Conservation (phyloP, 495 filamentous ascomycete genomes). For the Letharia lupina region DNA sequence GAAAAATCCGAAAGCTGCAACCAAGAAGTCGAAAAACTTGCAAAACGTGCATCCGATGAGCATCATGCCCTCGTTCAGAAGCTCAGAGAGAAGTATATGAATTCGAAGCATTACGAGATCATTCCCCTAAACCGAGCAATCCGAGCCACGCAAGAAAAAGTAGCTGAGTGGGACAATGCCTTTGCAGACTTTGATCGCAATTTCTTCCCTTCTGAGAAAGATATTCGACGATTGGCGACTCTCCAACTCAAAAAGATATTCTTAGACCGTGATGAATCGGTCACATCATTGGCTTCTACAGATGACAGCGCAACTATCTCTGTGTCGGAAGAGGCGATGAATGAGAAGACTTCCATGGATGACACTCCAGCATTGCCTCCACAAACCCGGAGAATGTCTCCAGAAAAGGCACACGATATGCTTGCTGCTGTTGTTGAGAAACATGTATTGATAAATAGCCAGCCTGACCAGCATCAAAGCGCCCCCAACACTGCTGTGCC, state of each 20-base stretch:
- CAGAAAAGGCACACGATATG: slow-evolving; percentile 60
- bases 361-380: slow-evolving; percentile 29
- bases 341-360: slow-evolving; percentile 37
- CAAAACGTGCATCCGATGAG: slow-evolving; percentile 70
- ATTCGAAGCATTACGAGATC: slow-evolving; percentile 90
- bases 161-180: slow-evolving; percentile 82
- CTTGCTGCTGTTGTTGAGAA: slow-evolving; percentile 63
- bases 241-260: slow-evolving; percentile 94
- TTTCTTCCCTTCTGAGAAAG: slow-evolving; percentile 95
- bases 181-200: slow-evolving; percentile 88
- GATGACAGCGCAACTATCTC: slow-evolving; percentile 44
- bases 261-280: slow-evolving; percentile 71
- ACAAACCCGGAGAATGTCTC: slow-evolving; percentile 45
- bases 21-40: slow-evolving; percentile 67
- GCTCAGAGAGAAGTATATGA: slow-evolving; percentile 83
- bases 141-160: slow-evolving; percentile 83
- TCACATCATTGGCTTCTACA: slow-evolving; percentile 56
- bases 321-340: slow-evolving; percentile 35
- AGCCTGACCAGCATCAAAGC: slow-evolving; percentile 23
- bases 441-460: slow-evolving; percentile 38
- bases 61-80: slow-evolving; percentile 61
- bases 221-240: slow-evolving; percentile 84
- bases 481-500: slow-evolving; percentile 14
- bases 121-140: slow-evolving; percentile 85
- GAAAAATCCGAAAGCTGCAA: slow-evolving; percentile 76